Evolutionary conservation across 139 green algal species (phyloP).

Genomic region (Spirogloea muscicola): DNA sequence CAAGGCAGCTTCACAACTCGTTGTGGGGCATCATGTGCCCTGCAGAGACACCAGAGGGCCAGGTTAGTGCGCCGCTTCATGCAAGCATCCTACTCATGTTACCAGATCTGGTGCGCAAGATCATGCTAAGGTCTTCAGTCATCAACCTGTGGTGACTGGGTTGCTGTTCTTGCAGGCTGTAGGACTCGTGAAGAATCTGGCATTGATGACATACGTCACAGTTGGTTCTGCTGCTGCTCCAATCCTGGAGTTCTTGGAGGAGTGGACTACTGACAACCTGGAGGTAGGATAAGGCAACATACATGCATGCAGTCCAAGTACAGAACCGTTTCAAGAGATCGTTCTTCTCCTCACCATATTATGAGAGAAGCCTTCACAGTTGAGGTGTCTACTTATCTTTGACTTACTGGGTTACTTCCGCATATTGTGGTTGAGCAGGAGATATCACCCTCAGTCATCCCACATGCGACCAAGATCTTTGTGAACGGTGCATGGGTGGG

Average conservation of each 20-base stretch:
- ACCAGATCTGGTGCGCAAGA: too few relatives aligned
- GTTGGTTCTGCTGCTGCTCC: conserved; percentile 49
- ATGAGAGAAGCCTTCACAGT: too few relatives aligned
- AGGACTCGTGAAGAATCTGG: conserved; percentile 98
- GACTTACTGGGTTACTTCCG: too few relatives aligned
- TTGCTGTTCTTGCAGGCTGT: conserved; percentile 64
- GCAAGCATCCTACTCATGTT: too few relatives aligned
- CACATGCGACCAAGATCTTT: conserved; percentile 70
- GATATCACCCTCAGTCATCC: conserved; percentile 52
- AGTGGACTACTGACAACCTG: conserved; percentile 61
- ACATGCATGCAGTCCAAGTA: too few relatives aligned
- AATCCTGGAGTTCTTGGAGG: conserved; percentile 60
- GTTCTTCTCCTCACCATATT: too few relatives aligned
- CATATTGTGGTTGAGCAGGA: conserved; percentile 47
- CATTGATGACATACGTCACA: conserved; percentile 81
- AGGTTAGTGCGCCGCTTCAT: too few relatives aligned
- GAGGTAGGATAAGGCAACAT: conserved; percentile 19
- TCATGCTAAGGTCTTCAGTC: too few relatives aligned
- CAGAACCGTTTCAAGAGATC: too few relatives aligned
- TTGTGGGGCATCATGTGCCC: conserved; percentile 97
- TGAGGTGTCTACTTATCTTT: too few relatives aligned
- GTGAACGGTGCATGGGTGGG: conserved; percentile 89
- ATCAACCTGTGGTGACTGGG: too few relatives aligned
- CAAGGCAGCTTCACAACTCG: conserved; percentile 90
- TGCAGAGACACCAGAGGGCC: conserved; percentile 89